Conservation (phyloP, 2,329 filamentous ascomycete genomes). For the Microcera coccophila region DNA sequence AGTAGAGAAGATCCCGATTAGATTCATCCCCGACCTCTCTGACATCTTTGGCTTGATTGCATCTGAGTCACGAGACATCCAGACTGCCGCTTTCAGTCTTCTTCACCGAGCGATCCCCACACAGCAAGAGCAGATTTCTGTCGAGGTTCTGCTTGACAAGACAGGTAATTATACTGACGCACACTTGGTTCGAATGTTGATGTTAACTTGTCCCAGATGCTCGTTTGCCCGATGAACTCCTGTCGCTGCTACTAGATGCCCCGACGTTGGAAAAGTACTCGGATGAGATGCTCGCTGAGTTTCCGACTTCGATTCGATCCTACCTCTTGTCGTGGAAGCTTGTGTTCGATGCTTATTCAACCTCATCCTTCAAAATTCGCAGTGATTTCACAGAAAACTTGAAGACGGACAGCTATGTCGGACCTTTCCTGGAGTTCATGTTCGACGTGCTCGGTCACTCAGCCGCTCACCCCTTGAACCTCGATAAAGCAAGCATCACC, state of each 20-base stretch:
- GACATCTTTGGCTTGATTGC: slow-evolving; percentile 74
- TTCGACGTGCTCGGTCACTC: slow-evolving; percentile 83
- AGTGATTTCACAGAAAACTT: slow-evolving; percentile 76
- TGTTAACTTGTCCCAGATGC: slow-evolving; percentile 44
- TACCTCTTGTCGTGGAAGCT: slow-evolving; percentile 89
- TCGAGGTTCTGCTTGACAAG: slow-evolving; percentile 72
- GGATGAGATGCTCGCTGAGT: slow-evolving; percentile 61
- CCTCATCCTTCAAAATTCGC: slow-evolving; percentile 76
- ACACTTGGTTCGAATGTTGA: accelerated
- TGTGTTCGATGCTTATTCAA: slow-evolving; percentile 78
- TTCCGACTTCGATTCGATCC: slow-evolving; percentile 66
- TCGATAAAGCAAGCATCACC: slow-evolving; percentile 64
- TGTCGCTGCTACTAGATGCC: slow-evolving; percentile 77
- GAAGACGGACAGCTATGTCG: slow-evolving; percentile 66
- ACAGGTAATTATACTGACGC: slow-evolving; percentile 38
- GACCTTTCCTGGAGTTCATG: slow-evolving; percentile 68
- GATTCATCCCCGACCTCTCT: slow-evolving; percentile 58
- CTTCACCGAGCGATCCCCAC: slow-evolving; percentile 76
- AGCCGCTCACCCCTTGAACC: slow-evolving; percentile 66
- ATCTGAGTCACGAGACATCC: slow-evolving; percentile 69
- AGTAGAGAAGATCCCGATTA: slow-evolving; percentile 59
- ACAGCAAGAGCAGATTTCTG: slow-evolving; percentile 74
- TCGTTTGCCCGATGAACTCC: slow-evolving; percentile 74
- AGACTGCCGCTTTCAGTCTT: slow-evolving; percentile 75
- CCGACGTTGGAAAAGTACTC: slow-evolving; percentile 66